Conservation (phyloP, 805 yeast species). For the Sungouiella blattae region DNA sequence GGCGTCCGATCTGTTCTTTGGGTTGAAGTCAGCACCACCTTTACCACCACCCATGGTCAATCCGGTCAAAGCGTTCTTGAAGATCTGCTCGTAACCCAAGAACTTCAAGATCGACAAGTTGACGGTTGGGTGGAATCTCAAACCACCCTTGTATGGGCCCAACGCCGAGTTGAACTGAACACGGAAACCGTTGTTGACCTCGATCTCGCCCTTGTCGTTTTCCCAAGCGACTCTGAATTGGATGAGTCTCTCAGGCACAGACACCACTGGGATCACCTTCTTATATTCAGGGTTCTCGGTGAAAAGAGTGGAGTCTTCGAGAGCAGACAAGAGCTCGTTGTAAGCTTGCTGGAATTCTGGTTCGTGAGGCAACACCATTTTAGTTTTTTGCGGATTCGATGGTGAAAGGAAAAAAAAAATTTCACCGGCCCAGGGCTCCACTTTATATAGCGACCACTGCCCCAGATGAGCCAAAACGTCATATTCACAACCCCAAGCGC, state of each 20-base stretch:
- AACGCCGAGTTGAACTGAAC: slow-evolving; percentile 97
- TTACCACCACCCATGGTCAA: slow-evolving; percentile 99
- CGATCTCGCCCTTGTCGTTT: slow-evolving; percentile 85
- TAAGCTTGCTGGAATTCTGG: slow-evolving; percentile 99
- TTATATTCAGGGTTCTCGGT: slow-evolving; percentile 84
- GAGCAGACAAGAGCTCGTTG: slow-evolving; percentile 84
- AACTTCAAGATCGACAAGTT: slow-evolving; percentile 93
- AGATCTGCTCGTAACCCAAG: slow-evolving; percentile 96
- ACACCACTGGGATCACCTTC: slow-evolving; percentile 82
- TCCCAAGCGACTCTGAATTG: slow-evolving; percentile 99
- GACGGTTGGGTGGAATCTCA: slow-evolving; percentile 96
- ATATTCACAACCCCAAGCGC: too few species aligned
- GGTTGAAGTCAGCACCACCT: slow-evolving; percentile 98
- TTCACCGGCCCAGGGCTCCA: not conserved
- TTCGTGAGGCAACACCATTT: slow-evolving; percentile 82
- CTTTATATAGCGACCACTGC: not conserved
- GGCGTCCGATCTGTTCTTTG: slow-evolving; percentile 87
- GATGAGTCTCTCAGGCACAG: slow-evolving; percentile 92
- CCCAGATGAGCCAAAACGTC: too few species aligned
- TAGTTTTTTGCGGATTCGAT: slow-evolving; percentile 4
- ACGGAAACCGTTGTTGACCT: slow-evolving; percentile 96
- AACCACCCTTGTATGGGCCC: slow-evolving; percentile 99
- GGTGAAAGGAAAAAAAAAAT: not conserved
- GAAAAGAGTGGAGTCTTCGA: slow-evolving; percentile 89
- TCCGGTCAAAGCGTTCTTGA: slow-evolving; percentile 97